Evolutionary conservation across 139 green algal species (phyloP).

Genomic region (Penium margaritaceum): DNA sequence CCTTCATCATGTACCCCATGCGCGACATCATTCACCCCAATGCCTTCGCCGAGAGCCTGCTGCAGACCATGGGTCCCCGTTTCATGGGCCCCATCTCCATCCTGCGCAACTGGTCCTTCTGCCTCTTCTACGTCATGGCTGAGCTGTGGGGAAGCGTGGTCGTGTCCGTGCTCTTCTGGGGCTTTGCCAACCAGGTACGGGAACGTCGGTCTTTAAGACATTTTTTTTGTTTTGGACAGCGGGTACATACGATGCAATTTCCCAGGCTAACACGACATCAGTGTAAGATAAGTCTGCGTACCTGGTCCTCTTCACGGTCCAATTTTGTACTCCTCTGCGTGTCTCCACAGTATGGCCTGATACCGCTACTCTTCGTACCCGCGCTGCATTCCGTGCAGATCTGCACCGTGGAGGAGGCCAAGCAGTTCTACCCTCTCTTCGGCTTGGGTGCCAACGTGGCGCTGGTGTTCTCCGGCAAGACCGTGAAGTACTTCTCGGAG

Average conservation of each 20-base stretch:
- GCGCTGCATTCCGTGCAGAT: too few relatives aligned
- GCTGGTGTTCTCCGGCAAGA: constrained; percentile 91
- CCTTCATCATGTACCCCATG: constrained; percentile 91
- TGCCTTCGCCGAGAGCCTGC: constrained; percentile 67
- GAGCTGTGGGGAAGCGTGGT: constrained; percentile 98
- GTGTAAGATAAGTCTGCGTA: too few relatives aligned
- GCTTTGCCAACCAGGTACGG: constrained; percentile 81
- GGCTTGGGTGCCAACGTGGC: constrained; percentile 95
- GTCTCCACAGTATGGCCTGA: too few relatives aligned
- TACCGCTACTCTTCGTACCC: too few relatives aligned
- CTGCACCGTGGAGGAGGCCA: constrained; percentile 95
- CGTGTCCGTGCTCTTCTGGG: constrained; percentile 98
- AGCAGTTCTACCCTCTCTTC: constrained; percentile 97
- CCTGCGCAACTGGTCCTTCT: constrained; percentile 97
- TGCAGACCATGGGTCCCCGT: constrained; percentile 63
- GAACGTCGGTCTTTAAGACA: not conserved
- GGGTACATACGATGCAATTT: not conserved
- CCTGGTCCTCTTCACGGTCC: too few relatives aligned
- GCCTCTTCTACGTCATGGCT: constrained; percentile 99
- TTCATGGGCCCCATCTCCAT: constrained; percentile 94
- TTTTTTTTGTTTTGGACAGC: constrained; percentile 1
- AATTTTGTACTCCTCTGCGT: too few relatives aligned
- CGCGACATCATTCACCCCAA: constrained; percentile 82
- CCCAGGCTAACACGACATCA: not conserved
- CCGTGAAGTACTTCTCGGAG: constrained; percentile 93